phyloP scores from a whole-genome alignment of 2,329 filamentous ascomycete genomes.

The Penicillium decumbens region DNA sequence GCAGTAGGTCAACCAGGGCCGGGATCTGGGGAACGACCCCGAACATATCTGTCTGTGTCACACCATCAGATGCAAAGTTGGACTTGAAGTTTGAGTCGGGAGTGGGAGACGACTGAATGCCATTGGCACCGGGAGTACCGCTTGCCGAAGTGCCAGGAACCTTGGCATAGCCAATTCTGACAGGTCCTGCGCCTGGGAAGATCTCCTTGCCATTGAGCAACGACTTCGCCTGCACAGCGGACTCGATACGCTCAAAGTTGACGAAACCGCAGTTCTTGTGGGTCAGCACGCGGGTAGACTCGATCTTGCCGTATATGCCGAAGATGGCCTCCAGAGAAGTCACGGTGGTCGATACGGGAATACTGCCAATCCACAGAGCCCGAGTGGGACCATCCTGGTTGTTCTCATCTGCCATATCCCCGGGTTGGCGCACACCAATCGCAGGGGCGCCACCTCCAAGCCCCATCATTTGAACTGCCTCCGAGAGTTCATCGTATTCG shows the following conservation, averaged over 20 bases:
- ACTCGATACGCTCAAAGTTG: conserved; percentile 90
- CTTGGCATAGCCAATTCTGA: conserved; percentile 96
- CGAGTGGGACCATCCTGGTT: conserved; percentile 84
- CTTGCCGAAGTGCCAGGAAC: conserved; percentile 75
- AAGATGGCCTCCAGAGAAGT: conserved; percentile 95
- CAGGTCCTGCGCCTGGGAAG: conserved; percentile 90
- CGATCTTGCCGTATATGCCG: conserved; percentile 82
- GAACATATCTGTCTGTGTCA: conserved; percentile 27
- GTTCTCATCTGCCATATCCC: conserved; percentile 69
- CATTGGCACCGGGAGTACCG: conserved; percentile 82
- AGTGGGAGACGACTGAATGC: conserved; percentile 82
- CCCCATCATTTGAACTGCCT: conserved; percentile 76
- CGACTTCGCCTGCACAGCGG: conserved; percentile 81
- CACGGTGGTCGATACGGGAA: conserved; percentile 92
- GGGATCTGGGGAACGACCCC: conserved; percentile 56
- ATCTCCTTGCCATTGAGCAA: conserved; percentile 95
- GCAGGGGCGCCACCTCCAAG: conserved; percentile 47
- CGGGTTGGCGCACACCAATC: conserved; percentile 58
- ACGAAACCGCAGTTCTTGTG: conserved; percentile 99
- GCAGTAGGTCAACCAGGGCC: conserved; percentile 69
- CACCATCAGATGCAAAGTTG: conserved; percentile 25
- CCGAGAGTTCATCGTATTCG: conserved; percentile 73
- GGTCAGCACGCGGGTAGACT: conserved; percentile 87
- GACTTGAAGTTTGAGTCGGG: conserved; percentile 68
- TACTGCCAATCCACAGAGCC: conserved; percentile 94